A percentile compares a stretch with the other conserved stretches of the same genome.
These are phyloP conservation scores for Harrya chromipes DNA, from an alignment of 768 basidiomycete genomes.

Conservation along the genomic window DNA sequence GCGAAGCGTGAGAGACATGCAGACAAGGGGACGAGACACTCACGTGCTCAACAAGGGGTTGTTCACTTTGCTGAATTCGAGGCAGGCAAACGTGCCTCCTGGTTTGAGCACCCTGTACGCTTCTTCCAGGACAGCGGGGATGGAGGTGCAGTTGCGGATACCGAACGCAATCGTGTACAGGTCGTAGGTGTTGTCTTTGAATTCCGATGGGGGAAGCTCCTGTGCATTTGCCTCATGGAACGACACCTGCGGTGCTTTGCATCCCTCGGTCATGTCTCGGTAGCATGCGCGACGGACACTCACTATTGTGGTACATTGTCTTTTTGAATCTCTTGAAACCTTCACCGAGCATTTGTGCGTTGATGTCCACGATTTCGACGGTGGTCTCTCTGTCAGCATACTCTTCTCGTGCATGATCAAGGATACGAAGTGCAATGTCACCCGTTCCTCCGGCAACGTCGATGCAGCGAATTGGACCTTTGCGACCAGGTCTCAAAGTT, in stretches of 20 bases:
- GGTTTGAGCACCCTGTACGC: constrained; percentile 95
- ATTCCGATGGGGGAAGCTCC: constrained; percentile 58
- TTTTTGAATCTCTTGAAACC: constrained; percentile 88
- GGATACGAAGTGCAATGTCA: constrained; percentile 91
- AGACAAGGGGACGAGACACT: constrained; percentile 31
- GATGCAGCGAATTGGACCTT: constrained; percentile 74
- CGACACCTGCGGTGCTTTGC: constrained; percentile 81
- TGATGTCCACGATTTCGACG: constrained; percentile 92
- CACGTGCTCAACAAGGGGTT: constrained; percentile 86
- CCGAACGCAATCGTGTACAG: constrained; percentile 99
- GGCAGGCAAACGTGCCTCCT: constrained; percentile 91
- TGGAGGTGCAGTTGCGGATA: constrained; percentile 94
- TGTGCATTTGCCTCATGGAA: constrained; percentile 96
- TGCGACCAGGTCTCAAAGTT: constrained; percentile 69
- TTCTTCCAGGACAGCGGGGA: constrained; percentile 82
- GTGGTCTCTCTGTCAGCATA: constrained; percentile 87
- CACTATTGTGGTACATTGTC: constrained; percentile 98
- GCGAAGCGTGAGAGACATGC: constrained; percentile 6
- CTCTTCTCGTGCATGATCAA: constrained; percentile 86
- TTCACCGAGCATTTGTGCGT: constrained; percentile 91
- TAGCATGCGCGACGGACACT: constrained; percentile 24
- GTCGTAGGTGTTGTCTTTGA: constrained; percentile 84
- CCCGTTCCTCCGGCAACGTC: constrained; percentile 98
- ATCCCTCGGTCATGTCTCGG: constrained; percentile 2
- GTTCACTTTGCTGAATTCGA: constrained; percentile 92